Evolutionary conservation across 495 filamentous ascomycete species (phyloP), one percentile per base, ranked within the genome.

Genomic region (Clohesyomyces aquaticus): DNA sequence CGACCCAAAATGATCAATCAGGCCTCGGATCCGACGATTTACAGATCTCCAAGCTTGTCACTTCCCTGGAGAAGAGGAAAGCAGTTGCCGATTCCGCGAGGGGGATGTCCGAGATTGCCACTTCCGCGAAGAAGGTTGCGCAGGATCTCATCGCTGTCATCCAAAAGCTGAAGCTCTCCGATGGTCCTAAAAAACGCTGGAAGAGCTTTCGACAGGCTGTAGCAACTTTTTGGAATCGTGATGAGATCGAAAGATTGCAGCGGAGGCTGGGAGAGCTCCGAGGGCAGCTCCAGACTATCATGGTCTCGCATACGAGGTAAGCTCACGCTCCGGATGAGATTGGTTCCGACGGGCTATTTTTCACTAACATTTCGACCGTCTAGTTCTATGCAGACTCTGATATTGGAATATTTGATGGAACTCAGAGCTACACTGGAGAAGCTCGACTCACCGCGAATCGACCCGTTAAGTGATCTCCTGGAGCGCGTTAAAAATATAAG

Each of bases 181-280:
- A 47, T 2, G n/a, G 26, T 10, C 28, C 27, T n/a, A 11, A 23
- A 3, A 50, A 11, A 9, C 23, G 4, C 2, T 60, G 57, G 57
- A 6, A 19, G 10, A 52, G 45, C 18, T 51, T 60, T 42, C 57
- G 27, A 3, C 45, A 51, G 26, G 57, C 57, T 2, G 23, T 60
- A 9, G 3, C 26, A 1, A 50, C 57, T 23, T 6, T 51, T 6
- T 60, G 57, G 57, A 50, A 51, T 28, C 14, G 12, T 3, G 45
- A 50, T 3, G 26, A 50, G 25, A 60, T 60, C 29, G 27, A 42
- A 6, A 41, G 3, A 18, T 21, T 60, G 26, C 26, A 50, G 45
- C 12, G 28, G 14, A 60, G 45, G 27, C 25, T 60, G 9, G 21
- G 22, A 6, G 22, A 35, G 11, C 28, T 50, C 4, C 21, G 57